Evolutionary conservation across 2,329 filamentous ascomycete genomes (phyloP).

Genomic region (Paracoccidioides lutzii): DNA sequence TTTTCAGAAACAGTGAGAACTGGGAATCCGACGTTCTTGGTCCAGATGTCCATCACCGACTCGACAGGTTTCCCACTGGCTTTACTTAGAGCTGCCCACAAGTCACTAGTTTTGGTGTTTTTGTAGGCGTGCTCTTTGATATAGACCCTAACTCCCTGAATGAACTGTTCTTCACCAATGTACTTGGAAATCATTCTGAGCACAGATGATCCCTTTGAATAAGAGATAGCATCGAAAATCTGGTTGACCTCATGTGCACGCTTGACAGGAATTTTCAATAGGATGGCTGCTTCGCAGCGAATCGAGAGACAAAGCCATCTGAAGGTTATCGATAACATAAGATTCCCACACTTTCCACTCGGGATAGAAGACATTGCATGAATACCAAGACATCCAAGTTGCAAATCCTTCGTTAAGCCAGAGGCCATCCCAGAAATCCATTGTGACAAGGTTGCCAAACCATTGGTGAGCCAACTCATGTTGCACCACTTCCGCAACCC

Average conservation of each 20-base stretch:
- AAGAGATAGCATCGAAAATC: constrained; percentile 96
- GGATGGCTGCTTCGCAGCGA: constrained; percentile 89
- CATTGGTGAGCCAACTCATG: constrained; percentile 96
- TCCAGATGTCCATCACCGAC: constrained; percentile 90
- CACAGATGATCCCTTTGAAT: constrained; percentile 92
- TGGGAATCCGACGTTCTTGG: constrained; percentile 87
- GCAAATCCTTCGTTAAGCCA: constrained; percentile 94
- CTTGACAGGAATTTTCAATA: constrained; percentile 89
- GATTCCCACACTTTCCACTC: constrained; percentile 98
- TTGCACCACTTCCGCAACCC: constrained; percentile 89
- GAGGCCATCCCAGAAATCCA: constrained; percentile 97
- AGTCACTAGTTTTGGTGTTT: constrained; percentile 80
- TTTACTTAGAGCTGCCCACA: constrained; percentile 77
- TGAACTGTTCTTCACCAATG: constrained; percentile 80
- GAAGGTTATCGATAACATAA: constrained; percentile 85
- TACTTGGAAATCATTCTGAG: constrained; percentile 96
- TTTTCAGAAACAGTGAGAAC: constrained; percentile 78
- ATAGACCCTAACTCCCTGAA: constrained; percentile 81
- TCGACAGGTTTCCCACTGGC: constrained; percentile 86
- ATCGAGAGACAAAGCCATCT: constrained; percentile 75
- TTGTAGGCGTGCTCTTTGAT: constrained; percentile 94
- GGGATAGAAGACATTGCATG: constrained; percentile 86
- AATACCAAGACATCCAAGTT: constrained; percentile 89
- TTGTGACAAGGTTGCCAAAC: constrained; percentile 95
- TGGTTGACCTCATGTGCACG: constrained; percentile 93